A percentile compares a stretch with the other conserved stretches of the same genome.
Evolutionary conservation across 306 rosid genomes (phyloP).

Genomic region (Comarum palustre): DNA sequence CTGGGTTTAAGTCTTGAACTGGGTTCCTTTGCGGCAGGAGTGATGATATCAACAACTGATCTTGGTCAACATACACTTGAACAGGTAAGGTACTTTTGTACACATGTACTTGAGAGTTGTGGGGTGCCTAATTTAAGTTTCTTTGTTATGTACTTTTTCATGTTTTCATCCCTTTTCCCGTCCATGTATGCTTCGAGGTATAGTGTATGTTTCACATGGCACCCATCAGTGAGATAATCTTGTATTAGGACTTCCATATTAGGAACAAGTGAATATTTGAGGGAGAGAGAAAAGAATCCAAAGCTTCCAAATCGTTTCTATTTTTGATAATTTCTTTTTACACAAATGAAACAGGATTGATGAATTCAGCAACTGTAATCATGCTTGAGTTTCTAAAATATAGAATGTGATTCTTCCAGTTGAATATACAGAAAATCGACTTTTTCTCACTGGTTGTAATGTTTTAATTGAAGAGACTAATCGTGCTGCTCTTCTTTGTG

Average conservation of each 20-base stretch:
- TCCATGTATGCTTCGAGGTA: neutral
- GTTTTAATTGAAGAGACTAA: neutral
- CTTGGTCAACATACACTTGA: slow-evolving; percentile 98
- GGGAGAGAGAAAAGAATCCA: neutral
- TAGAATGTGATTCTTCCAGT: neutral
- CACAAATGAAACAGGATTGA: neutral
- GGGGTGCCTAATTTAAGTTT: slow-evolving; percentile 19
- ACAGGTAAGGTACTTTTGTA: slow-evolving; percentile 49
- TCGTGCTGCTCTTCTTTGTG: slow-evolving; percentile 23
- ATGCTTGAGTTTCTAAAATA: neutral
- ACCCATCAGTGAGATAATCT: neutral
- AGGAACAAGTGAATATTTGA: neutral
- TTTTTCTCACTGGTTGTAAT: neutral
- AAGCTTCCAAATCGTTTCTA: neutral
- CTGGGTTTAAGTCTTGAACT: slow-evolving; percentile 92
- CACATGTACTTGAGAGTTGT: slow-evolving; percentile 15
- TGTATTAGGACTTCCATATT: neutral
- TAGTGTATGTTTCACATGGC: neutral
- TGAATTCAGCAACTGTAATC: neutral
- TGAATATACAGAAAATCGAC: neutral
- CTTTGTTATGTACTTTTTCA: neutral
- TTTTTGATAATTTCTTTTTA: neutral
- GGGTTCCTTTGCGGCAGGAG: slow-evolving; percentile 99
- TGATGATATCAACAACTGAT: slow-evolving; percentile 97
- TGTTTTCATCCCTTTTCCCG: neutral